These are phyloP conservation scores for Yarrowia divulgata DNA, from an alignment of 805 yeast species.

Conservation along the genomic window DNA sequence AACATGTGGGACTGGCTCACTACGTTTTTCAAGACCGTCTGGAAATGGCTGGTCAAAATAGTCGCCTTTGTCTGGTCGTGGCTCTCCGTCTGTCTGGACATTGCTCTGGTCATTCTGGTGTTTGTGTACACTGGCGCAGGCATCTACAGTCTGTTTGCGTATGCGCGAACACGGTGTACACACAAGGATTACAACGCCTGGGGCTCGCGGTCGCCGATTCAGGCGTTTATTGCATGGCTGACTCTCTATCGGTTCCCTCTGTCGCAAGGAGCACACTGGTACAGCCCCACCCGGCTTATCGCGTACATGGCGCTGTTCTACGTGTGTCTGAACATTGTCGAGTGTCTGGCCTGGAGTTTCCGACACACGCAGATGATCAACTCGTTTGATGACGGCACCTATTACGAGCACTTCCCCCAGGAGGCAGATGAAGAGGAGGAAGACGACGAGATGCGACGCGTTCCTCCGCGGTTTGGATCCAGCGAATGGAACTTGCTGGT, in stretches of 20 bases:
- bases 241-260: conserved; percentile 16
- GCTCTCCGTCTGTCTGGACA: conserved; percentile 23
- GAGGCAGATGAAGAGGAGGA: conserved; percentile 28
- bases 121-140: conserved; percentile 20
- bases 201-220: conserved; percentile 27
- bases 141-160: conserved; percentile 20
- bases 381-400: conserved; percentile 34
- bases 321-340: conserved; percentile 24
- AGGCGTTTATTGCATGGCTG: conserved; percentile 33
- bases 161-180: conserved; percentile 3
- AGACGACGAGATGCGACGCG: conserved; percentile 35
- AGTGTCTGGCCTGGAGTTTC: conserved; percentile 27
- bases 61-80: conserved; percentile 24
- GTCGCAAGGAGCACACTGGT: conserved; percentile 13
- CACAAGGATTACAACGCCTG: conserved; percentile 33
- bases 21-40: conserved; percentile 15
- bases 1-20: conserved; percentile 39
- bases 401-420: conserved; percentile 29
- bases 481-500: conserved; percentile 27
- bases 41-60: conserved; percentile 13
- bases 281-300: conserved; percentile 13
- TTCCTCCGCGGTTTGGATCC: conserved; percentile 28
- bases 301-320: conserved; percentile 30
- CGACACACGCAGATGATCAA: conserved; percentile 37
- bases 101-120: conserved; percentile 23